Conservation (phyloP, 202 grass and related monocot genomes). For the Eragrostis tef region DNA sequence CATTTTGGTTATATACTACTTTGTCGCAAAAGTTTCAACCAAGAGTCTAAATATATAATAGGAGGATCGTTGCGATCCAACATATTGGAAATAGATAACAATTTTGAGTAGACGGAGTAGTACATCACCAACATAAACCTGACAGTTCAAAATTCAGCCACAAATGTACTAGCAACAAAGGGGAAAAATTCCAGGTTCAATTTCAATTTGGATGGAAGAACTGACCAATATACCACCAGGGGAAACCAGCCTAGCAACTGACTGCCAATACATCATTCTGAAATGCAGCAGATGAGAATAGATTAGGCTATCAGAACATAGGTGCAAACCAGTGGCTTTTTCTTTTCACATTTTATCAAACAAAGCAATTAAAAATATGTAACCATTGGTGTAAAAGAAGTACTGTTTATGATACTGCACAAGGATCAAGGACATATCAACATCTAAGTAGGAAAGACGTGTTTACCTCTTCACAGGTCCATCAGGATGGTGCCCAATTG, state of each 20-base stretch:
- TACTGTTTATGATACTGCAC: neutral
- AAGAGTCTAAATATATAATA: neutral
- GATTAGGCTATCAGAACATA: constrained; percentile 38
- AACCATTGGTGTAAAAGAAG: constrained; percentile 9
- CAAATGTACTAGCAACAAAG: neutral
- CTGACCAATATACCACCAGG: constrained; percentile 84
- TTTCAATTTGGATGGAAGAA: constrained; percentile 31
- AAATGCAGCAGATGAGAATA: constrained; percentile 43
- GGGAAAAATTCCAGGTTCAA: constrained; percentile 1
- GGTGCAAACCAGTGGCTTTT: constrained; percentile 14
- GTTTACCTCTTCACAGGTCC: constrained; percentile 85
- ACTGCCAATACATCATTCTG: constrained; percentile 99
- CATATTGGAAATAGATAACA: neutral
- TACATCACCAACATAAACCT: neutral
- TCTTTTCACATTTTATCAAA: neutral
- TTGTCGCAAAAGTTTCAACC: constrained; percentile 14
- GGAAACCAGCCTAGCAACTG: constrained; percentile 70
- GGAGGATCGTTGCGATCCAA: neutral
- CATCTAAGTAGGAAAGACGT: neutral
- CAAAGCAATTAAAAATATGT: constrained; percentile 18
- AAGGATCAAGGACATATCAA: constrained; percentile 13
- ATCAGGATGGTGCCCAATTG: constrained; percentile 81
- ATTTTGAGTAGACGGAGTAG: neutral
- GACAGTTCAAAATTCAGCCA: neutral
- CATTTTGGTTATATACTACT: neutral